Percentiles rank a stretch among this genome's conserved stretches.
Evolutionary conservation across 805 yeast species (phyloP).

Genomic region (Candida krabiensis): DNA sequence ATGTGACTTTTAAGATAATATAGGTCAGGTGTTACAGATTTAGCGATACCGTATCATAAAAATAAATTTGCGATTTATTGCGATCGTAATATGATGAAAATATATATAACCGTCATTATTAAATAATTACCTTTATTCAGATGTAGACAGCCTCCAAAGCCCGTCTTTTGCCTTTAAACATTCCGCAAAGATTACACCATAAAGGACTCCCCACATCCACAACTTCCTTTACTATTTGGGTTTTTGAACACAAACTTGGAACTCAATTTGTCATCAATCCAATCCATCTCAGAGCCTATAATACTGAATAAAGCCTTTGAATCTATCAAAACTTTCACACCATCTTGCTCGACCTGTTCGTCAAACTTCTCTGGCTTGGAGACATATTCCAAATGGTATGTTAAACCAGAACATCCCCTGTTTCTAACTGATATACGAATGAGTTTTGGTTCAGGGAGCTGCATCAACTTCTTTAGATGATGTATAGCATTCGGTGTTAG

Average conservation of each 20-base stretch:
- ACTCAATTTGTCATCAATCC: slow-evolving; percentile 90
- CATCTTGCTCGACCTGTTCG: slow-evolving; percentile 90
- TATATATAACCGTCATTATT: slow-evolving; percentile 1
- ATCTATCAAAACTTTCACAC: slow-evolving; percentile 88
- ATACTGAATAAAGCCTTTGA: slow-evolving; percentile 95
- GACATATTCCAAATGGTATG: slow-evolving; percentile 90
- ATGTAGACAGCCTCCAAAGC: no score
- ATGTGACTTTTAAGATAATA: neutral
- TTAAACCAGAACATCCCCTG: slow-evolving; percentile 94
- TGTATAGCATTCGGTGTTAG: slow-evolving; percentile 71
- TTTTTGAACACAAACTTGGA: slow-evolving; percentile 89
- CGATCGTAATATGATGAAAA: neutral
- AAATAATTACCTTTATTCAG: no score
- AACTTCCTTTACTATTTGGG: slow-evolving; percentile 96
- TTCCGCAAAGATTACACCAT: slow-evolving; percentile 61
- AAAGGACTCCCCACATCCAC: slow-evolving; percentile 98
- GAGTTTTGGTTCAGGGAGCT: slow-evolving; percentile 84
- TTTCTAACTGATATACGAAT: slow-evolving; percentile 93
- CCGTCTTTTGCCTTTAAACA: neutral
- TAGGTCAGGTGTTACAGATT: neutral
- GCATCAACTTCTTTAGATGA: slow-evolving; percentile 66
- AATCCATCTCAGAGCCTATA: slow-evolving; percentile 98
- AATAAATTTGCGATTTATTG: slow-evolving; percentile 4
- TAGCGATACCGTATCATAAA: neutral
- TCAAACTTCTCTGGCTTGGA: slow-evolving; percentile 91